These are phyloP conservation scores for Clonostachys byssicola DNA, from an alignment of 2,329 filamentous ascomycete genomes.

Conservation along the genomic window DNA sequence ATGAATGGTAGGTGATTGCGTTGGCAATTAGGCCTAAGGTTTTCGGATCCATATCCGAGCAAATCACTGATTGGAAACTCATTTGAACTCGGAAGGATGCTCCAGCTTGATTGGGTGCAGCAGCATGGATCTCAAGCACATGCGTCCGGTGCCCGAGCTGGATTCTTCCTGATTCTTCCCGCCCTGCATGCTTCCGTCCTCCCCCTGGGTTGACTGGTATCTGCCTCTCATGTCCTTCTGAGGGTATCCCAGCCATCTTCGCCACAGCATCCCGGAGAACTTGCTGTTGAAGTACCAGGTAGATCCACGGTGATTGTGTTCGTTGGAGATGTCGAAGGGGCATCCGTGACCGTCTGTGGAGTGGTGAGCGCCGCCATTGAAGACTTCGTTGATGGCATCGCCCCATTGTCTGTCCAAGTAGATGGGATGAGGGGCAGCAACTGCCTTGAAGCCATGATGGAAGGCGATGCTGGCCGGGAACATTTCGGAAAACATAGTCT, in stretches of 20 bases:
- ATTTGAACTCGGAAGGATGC: constrained; percentile 37
- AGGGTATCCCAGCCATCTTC: constrained; percentile 67
- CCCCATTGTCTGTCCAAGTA: constrained; percentile 75
- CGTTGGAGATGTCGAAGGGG: constrained; percentile 64
- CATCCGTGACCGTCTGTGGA: constrained; percentile 61
- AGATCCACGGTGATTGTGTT: constrained; percentile 78
- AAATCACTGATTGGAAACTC: neutral
- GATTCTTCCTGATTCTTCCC: constrained; percentile 46
- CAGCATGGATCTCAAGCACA: constrained; percentile 78
- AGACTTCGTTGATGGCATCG: constrained; percentile 64
- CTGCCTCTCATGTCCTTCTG: constrained; percentile 45
- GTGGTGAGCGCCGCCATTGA: constrained; percentile 72
- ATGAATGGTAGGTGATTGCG: neutral
- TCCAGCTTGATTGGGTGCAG: constrained; percentile 77
- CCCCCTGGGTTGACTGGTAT: constrained; percentile 42
- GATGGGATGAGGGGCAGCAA: constrained; percentile 77
- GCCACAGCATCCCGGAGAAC: constrained; percentile 75
- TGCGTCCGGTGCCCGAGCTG: constrained; percentile 49
- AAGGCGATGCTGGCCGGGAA: constrained; percentile 67
- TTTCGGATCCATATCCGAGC: too few species aligned
- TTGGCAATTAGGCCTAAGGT: neutral
- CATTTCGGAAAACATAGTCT: constrained; percentile 78
- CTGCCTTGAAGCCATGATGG: constrained; percentile 74
- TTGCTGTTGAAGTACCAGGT: constrained; percentile 83
- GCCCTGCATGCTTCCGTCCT: constrained; percentile 37